Base-by-base conservation (phyloP, 2,329 filamentous ascomycete genomes). In the Ophiocordyceps unilateralis region DNA sequence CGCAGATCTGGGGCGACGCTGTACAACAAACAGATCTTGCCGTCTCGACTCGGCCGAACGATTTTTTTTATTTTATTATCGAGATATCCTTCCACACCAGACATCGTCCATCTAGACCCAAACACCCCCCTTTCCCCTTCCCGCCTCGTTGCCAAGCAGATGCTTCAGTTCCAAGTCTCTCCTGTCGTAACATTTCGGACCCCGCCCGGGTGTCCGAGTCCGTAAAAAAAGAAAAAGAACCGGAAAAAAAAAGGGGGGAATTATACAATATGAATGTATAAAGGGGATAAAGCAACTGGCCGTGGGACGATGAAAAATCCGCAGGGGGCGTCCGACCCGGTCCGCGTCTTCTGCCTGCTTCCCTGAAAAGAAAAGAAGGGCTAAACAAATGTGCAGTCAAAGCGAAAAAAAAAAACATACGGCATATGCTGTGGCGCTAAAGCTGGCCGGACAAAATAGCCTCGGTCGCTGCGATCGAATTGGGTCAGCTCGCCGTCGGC, bases 361-460 rank as follows among this genome's bases (percentile, higher is more conserved):
- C 22, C 15, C 17, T 17, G 12, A n/a, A 14, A 14, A 14, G 15
- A 40, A 19, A 40, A 40, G 23, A 40, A 19, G 39, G 22, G 22
- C 11, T 14, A 11, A 40, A 24, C 5, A 26, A 36, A 36, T 17
- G n/a, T 36, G 32, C 32, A 19, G n/a, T 36, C 17, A 36, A 19
- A 7, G 24, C 2, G 24, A 26, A 36, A 36, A 36, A 36, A 9
- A 36, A 36, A 8, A 15, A 24, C 37, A 15, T 39, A 14, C 15
- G 22, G 11, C 21, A 40, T 24, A 12, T 26, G 21, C n/a, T 24
- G 22, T 11, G 39, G 2, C 15, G 3, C 15, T 24, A 40, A 24
- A 88, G 64, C 56, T 86, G 79, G 41, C 83, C 83, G 40, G 82
- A 84, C 43, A 89, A 67, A 48, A 88, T 69, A 42, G 83, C 83